Base-by-base conservation (phyloP, 2,329 filamentous ascomycete species). In the Colletotrichum lindemuthianum region DNA sequence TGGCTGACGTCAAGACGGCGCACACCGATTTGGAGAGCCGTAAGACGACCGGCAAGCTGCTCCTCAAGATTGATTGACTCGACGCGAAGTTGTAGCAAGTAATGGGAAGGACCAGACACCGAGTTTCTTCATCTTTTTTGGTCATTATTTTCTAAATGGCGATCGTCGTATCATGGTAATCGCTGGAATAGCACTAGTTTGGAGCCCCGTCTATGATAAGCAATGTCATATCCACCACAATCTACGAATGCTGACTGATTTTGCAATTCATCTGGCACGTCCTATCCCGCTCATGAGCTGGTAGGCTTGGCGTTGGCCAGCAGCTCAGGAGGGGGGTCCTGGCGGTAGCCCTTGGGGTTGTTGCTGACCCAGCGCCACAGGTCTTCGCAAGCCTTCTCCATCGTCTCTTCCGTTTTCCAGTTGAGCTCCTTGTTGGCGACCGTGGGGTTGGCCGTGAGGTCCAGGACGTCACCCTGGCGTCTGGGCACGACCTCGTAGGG, bases 321-420 rank as follows among this genome's bases (percentile, higher is more conserved):
- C 72, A 98, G 85, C 78, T 91, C 88, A 69, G 91, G 85, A 0
- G 96, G 95, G n/a, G 95, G 93, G 69, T 93, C 85, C 81, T 98
- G 94, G 70, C 92, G 87, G 82, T 98, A 98, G 24, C 96, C 96
- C 80, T 94, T 89, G 32, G 96, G 96, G 82, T 98, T 98, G 81
- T 97, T 98, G 81, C 91, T 86, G 13, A 96, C 97, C 96, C 96
- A 99, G 74, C 89, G 90, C 96, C 96, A 99, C 69, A 99, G 84
- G 78, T 99, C 93, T 71, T 90, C 88, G 77, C 96, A 99, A 33
- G 95, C 94, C 77, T 97, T 89, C 81, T 98, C 95, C 76, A 99
- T 88, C 16, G 92, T 94, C 63, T 91, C 84, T 81, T 96, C 87
- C 1, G 96, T 94, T 84, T 94, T 94, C 96, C 96, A 99, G 68